A percentile compares a stretch with the other conserved stretches of the same genome.
Evolutionary conservation across 139 green algal genomes (phyloP).

Genomic region (Micractinium sp.): DNA sequence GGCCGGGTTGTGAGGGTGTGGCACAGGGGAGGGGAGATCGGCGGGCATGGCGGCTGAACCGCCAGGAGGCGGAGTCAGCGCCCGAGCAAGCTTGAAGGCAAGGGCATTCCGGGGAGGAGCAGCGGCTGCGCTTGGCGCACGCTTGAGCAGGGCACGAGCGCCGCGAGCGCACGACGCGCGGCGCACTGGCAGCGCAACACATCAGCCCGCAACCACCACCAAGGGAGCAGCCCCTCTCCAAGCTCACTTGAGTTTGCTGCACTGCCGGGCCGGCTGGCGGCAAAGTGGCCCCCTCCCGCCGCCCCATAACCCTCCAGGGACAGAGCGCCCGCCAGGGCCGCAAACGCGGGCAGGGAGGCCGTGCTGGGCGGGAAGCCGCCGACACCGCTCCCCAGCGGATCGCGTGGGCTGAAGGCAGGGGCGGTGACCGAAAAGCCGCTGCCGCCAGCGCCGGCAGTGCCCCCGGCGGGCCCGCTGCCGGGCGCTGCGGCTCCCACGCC

Average conservation of each 20-base stretch:
- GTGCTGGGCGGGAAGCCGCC: slow-evolving; percentile 1
- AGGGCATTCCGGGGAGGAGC: not conserved
- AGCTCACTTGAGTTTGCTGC: slow-evolving; percentile 1
- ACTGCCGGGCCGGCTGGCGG: slow-evolving; percentile 16
- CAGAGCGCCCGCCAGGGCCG: not conserved
- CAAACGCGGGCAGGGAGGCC: slow-evolving; percentile 14
- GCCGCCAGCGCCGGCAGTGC: not conserved
- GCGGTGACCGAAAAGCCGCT: slow-evolving; percentile 2
- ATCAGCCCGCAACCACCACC: too few species aligned
- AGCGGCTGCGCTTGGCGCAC: not conserved
- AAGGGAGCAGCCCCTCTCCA: too few species aligned
- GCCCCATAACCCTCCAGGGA: not conserved
- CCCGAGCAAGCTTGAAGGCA: not conserved
- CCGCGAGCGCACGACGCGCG: too few species aligned
- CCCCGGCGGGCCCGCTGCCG: not conserved
- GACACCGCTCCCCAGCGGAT: not conserved
- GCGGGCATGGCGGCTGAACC: not conserved
- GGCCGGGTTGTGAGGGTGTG: not conserved
- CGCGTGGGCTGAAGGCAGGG: slow-evolving; percentile 23
- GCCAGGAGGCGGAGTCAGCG: not conserved
- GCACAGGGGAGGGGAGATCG: not conserved
- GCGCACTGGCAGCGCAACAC: too few species aligned
- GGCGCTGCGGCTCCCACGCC: not conserved
- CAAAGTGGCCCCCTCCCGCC: not conserved
- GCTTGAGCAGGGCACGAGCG: not conserved